phyloP scores from a whole-genome alignment of 768 basidiomycete genomes.

The Pleurotus tuber-regium region DNA sequence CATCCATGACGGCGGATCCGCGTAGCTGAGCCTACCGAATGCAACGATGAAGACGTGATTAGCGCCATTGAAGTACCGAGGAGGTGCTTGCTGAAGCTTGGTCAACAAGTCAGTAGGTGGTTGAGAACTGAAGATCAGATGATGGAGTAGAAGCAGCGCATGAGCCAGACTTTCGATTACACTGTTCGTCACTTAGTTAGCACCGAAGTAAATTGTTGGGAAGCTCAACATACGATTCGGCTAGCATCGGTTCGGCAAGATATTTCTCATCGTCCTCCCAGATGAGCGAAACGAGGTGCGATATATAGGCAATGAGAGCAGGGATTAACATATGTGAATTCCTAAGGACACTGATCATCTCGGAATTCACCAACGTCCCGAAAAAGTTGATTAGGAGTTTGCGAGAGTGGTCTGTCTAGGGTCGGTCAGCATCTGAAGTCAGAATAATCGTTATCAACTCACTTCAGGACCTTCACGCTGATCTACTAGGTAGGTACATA shows the following conservation, averaged over 20 bases:
- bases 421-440: neutral
- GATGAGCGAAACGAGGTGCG: slow-evolving; percentile 48
- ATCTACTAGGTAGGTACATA: slow-evolving; percentile 50
- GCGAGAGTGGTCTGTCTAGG: slow-evolving; percentile 11
- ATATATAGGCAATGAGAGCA: slow-evolving; percentile 56
- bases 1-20: slow-evolving; percentile 64
- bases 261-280: slow-evolving; percentile 64
- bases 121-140: slow-evolving; percentile 52
- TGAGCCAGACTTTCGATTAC: slow-evolving; percentile 49
- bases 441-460: slow-evolving; percentile 9
- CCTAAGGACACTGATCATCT: slow-evolving; percentile 33
- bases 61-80: slow-evolving; percentile 61
- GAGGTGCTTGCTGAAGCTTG: slow-evolving; percentile 54
- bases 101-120: slow-evolving; percentile 51
- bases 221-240: slow-evolving; percentile 31
- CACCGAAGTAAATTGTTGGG: neutral
- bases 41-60: slow-evolving; percentile 73
- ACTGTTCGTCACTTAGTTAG: slow-evolving; percentile 30
- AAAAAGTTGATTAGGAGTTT: slow-evolving; percentile 41
- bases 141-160: slow-evolving; percentile 57
- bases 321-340: slow-evolving; percentile 60
- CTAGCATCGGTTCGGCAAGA: slow-evolving; percentile 30
- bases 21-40: slow-evolving; percentile 72
- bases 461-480: slow-evolving; percentile 40
- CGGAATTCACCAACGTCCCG: slow-evolving; percentile 37